Evolutionary conservation across 768 basidiomycete species (phyloP).

Genomic region (Leccinum variicolor): DNA sequence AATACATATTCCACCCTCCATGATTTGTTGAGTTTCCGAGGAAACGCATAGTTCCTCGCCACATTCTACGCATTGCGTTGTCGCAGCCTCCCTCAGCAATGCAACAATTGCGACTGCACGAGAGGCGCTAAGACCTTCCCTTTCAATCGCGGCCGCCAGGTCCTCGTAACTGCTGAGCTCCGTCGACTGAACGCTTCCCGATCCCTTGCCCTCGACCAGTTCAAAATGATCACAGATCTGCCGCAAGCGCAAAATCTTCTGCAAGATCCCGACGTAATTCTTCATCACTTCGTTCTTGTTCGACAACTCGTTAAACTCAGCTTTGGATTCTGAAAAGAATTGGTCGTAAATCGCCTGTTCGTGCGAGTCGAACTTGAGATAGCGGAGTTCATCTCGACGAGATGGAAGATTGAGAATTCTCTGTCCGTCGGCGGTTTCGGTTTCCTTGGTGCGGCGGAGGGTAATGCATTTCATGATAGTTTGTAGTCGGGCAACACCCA

Average conservation of each 20-base stretch:
- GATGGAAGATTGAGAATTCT: conserved; percentile 86
- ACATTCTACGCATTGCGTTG: conserved; percentile 88
- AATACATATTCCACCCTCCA: conserved; percentile 40
- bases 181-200: conserved; percentile 41
- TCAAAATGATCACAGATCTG: conserved; percentile 98
- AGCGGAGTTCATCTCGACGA: conserved; percentile 83
- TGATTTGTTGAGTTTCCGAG: conserved; percentile 38
- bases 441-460: conserved; percentile 93
- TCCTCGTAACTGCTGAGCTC: conserved; percentile 70
- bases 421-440: conserved; percentile 74
- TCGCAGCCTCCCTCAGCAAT: conserved; percentile 82
- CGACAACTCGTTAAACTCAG: conserved; percentile 84
- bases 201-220: conserved; percentile 72
- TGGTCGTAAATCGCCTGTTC: conserved; percentile 86
- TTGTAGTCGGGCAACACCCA: conserved; percentile 92
- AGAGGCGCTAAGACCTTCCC: conserved; percentile 71
- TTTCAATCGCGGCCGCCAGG: conserved; percentile 67
- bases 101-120: conserved; percentile 82
- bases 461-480: conserved; percentile 97
- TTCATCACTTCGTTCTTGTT: conserved; percentile 94
- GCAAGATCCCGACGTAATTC: conserved; percentile 96
- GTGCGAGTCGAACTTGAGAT: conserved; percentile 76
- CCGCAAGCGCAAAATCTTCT: conserved; percentile 92
- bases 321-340: conserved; percentile 87
- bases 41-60: conserved; percentile 65